A percentile compares a stretch with the other conserved stretches of the same genome.
These are phyloP conservation scores for Penicillium coprophilum DNA, from an alignment of 495 filamentous ascomycete species.

Conservation along the genomic window DNA sequence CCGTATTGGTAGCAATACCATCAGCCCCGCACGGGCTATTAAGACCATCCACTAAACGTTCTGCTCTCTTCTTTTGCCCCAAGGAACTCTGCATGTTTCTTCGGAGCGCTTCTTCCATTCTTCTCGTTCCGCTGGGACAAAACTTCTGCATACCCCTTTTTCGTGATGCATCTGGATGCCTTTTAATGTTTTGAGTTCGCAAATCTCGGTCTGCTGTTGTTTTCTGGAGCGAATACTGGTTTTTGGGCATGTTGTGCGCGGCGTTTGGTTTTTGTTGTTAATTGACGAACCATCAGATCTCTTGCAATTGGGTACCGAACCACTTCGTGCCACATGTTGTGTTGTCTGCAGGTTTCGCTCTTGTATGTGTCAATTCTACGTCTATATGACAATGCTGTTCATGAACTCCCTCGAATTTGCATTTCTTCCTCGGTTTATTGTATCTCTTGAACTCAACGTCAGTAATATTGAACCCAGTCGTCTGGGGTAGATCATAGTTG, in stretches of 20 bases:
- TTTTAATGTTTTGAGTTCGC: conserved; percentile 24
- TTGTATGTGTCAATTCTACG: conserved; percentile 23
- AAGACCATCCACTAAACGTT: conserved; percentile 22
- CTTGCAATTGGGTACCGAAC: conserved; percentile 7
- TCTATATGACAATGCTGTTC: conserved; percentile 25
- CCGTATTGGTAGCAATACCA: conserved; percentile 73
- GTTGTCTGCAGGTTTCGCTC: conserved; percentile 14
- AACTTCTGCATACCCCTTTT: conserved; percentile 31
- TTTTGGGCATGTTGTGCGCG: conserved; percentile 24
- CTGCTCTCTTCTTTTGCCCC: not conserved
- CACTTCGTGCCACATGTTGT: conserved; percentile 12
- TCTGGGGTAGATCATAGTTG: not conserved
- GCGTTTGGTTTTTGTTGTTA: conserved; percentile 25
- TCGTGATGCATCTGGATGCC: conserved; percentile 24
- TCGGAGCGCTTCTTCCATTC: conserved; percentile 23
- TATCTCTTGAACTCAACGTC: not conserved
- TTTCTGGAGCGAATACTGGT: conserved; percentile 18
- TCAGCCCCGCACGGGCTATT: conserved; percentile 21
- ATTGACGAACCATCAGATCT: conserved; percentile 12
- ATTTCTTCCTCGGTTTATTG: not conserved
- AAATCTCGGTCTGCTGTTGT: conserved; percentile 14
- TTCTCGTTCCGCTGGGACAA: conserved; percentile 18
- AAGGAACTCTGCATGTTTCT: not conserved
- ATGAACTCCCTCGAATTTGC: conserved; percentile 10
- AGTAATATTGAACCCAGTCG: not conserved